phyloP scores from a whole-genome alignment of 2,329 filamentous ascomycete species.

The Karstenula rhodostoma region DNA sequence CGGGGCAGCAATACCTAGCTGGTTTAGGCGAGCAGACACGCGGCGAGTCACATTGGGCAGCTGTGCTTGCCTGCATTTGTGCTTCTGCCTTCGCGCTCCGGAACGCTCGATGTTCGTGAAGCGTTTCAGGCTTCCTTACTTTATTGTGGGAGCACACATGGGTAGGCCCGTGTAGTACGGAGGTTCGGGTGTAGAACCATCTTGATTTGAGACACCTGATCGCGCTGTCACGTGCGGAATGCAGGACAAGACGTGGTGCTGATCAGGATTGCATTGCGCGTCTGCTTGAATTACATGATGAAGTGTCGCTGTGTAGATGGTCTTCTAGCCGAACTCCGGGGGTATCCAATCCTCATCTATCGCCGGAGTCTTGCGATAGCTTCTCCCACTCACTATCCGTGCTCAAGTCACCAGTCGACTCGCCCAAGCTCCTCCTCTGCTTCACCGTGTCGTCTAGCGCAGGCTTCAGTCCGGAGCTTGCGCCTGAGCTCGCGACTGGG shows the following conservation, averaged over 20 bases:
- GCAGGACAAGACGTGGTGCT: not conserved
- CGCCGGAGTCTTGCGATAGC: constrained; percentile 67
- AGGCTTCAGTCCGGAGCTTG: constrained; percentile 39
- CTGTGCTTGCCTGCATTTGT: not conserved
- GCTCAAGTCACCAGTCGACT: constrained; percentile 67
- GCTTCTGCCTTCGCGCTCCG: constrained; percentile 2
- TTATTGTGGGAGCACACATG: not conserved
- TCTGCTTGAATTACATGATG: constrained; percentile 15
- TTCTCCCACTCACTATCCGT: constrained; percentile 99
- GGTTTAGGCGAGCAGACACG: not conserved
- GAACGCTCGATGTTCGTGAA: not conserved
- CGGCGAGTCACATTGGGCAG: not conserved
- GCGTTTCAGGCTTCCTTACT: not conserved
- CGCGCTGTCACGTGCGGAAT: constrained; percentile 14
- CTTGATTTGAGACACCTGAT: constrained; percentile 1
- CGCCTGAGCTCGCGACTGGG: constrained; percentile 38
- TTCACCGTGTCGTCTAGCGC: constrained; percentile 49
- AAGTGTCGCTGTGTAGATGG: constrained; percentile 11
- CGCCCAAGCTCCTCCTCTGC: constrained; percentile 56
- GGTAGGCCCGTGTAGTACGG: not conserved
- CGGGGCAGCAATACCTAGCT: constrained; percentile 33
- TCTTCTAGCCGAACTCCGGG: constrained; percentile 17
- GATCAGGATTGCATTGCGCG: constrained; percentile 11
- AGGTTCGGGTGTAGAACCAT: not conserved
- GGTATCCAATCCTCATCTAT: constrained; percentile 40